Conservation (phyloP, 495 filamentous ascomycete species). For the Diplogelasinospora grovesii region DNA sequence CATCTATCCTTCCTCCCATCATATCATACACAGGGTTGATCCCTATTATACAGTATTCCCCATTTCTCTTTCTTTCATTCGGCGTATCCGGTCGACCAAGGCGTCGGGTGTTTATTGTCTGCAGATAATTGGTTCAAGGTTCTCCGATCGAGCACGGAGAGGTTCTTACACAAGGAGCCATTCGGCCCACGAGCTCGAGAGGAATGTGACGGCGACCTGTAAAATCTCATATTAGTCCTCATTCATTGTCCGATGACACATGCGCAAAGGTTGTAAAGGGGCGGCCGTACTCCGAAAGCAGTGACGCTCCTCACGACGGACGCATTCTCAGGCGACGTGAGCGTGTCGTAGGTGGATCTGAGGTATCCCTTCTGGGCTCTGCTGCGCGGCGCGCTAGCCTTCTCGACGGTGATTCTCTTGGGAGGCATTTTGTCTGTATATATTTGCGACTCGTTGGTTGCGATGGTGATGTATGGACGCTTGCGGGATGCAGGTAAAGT, state of each 20-base stretch:
- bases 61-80: too few species aligned
- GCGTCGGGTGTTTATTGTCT: constrained; percentile 11
- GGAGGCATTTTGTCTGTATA: constrained; percentile 31
- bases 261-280: not conserved
- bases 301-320: constrained; percentile 65
- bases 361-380: constrained; percentile 34
- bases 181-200: constrained; percentile 67
- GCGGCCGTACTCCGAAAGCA: constrained; percentile 62
- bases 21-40: too few species aligned
- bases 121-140: not conserved
- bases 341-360: constrained; percentile 49
- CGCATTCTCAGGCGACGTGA: constrained; percentile 68
- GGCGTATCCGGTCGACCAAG: too few species aligned
- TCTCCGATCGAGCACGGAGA: not conserved
- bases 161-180: constrained; percentile 16
- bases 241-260: not conserved
- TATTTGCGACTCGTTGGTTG: too few species aligned
- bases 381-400: constrained; percentile 13
- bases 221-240: constrained; percentile 16
- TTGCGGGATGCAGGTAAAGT: too few species aligned
- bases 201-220: constrained; percentile 65
- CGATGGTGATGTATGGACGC: too few species aligned
- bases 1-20: too few species aligned
- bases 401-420: constrained; percentile 21
- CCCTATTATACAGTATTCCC: too few species aligned